A percentile compares a stretch with the other conserved stretches of the same genome.
These are phyloP conservation scores for Xylaria sp. DNA, from an alignment of 2,329 filamentous ascomycete genomes.

Conservation along the genomic window DNA sequence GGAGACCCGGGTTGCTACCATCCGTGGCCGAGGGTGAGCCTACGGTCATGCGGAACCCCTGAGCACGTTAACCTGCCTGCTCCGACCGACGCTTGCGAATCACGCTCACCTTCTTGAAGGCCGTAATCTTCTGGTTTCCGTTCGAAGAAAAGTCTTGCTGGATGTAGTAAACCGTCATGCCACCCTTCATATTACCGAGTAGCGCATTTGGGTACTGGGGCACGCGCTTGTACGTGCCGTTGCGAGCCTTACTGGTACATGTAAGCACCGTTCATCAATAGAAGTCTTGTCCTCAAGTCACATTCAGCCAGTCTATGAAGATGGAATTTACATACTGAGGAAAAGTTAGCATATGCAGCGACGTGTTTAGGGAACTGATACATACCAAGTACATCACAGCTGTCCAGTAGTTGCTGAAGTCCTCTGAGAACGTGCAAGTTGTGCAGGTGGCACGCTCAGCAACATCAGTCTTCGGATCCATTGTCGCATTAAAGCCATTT, in stretches of 20 bases:
- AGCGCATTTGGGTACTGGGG: constrained; percentile 40
- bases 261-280: constrained; percentile 6
- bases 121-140: constrained; percentile 47
- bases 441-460: constrained; percentile 42
- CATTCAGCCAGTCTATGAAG: constrained; percentile 10
- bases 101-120: constrained; percentile 43
- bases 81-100: constrained; percentile 11
- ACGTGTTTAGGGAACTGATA: constrained; percentile 18
- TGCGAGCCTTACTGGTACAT: constrained; percentile 34
- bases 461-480: constrained; percentile 37
- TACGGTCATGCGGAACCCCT: constrained; percentile 51
- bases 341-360: constrained; percentile 18
- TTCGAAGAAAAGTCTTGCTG: constrained; percentile 48
- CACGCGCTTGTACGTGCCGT: constrained; percentile 40
- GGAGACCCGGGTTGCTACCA: constrained; percentile 38
- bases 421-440: constrained; percentile 43
- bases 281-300: constrained; percentile 19
- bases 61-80: constrained; percentile 22
- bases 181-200: constrained; percentile 44
- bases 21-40: constrained; percentile 39
- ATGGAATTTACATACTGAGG: constrained; percentile 22
- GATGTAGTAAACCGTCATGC: constrained; percentile 51
- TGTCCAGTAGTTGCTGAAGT: constrained; percentile 41
- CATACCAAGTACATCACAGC: constrained; percentile 38
- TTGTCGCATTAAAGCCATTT: constrained; percentile 38